Evolutionary conservation across 352 stramenopile species (phyloP).

Genomic region (Phytophthora hibernalis): DNA sequence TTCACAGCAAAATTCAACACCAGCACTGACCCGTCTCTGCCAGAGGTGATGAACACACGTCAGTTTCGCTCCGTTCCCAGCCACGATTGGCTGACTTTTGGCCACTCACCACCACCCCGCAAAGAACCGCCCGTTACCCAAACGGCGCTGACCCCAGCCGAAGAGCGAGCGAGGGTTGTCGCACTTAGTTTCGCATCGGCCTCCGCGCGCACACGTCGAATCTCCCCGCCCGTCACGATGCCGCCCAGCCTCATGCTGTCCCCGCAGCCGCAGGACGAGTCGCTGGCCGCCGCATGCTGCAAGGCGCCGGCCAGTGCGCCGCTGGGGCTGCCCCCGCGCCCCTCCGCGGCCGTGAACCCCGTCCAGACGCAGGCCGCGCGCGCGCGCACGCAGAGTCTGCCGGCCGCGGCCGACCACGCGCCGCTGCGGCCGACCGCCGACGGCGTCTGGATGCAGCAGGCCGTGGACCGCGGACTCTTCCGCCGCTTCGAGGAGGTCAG

Average conservation of each 20-base stretch:
- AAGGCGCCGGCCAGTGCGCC: neutral
- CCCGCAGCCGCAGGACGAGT: slow-evolving; percentile 28
- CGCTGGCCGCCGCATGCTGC: slow-evolving; percentile 1
- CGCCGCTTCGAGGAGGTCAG: slow-evolving; percentile 64
- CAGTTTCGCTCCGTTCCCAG: neutral
- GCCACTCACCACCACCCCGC: slow-evolving; percentile 3
- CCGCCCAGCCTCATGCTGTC: slow-evolving; percentile 33
- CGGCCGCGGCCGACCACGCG: slow-evolving; percentile 6
- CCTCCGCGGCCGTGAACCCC: slow-evolving; percentile 24
- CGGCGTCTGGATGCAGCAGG: slow-evolving; percentile 33
- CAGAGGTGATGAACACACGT: slow-evolving; percentile 10
- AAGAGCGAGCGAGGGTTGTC: slow-evolving; percentile 16
- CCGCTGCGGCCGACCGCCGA: slow-evolving; percentile 12
- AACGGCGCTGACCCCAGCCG: slow-evolving; percentile 6
- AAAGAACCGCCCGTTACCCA: slow-evolving; percentile 25
- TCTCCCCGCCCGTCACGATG: slow-evolving; percentile 15
- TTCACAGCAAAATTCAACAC: slow-evolving; percentile 27
- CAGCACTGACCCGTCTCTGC: slow-evolving; percentile 18
- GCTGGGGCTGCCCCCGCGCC: slow-evolving; percentile 15
- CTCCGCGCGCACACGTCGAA: slow-evolving; percentile 10
- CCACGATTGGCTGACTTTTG: no score
- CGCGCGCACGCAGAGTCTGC: slow-evolving; percentile 44
- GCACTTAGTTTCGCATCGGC: slow-evolving; percentile 32
- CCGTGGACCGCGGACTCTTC: slow-evolving; percentile 67
- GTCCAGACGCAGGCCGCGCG: slow-evolving; percentile 20